Conservation (phyloP, 1,284 basidiomycete species). For the Cryptococcus sp. region DNA sequence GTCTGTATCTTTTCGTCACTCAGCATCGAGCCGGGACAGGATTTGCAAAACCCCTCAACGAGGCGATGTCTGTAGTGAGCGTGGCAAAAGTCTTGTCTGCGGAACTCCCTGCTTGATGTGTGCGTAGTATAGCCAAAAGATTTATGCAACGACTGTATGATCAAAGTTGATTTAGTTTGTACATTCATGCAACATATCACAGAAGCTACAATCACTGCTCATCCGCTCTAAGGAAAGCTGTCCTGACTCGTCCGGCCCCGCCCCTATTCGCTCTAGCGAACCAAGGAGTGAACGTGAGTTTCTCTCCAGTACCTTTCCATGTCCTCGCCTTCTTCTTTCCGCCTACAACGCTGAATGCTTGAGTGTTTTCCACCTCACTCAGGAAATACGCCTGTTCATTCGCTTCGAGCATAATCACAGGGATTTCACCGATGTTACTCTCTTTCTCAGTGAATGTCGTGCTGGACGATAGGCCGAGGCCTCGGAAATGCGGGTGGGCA, state of each 20-base stretch:
- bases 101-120: not conserved
- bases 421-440: slow-evolving; percentile 29
- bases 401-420: slow-evolving; percentile 19
- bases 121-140: not conserved
- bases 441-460: slow-evolving; percentile 21
- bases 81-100: not conserved
- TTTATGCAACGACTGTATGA: not conserved
- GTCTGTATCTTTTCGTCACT: slow-evolving; percentile 14
- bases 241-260: slow-evolving; percentile 31
- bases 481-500: slow-evolving; percentile 30
- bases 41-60: slow-evolving; percentile 4
- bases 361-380: slow-evolving; percentile 3
- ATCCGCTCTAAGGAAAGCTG: slow-evolving; percentile 26
- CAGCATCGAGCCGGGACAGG: slow-evolving; percentile 15
- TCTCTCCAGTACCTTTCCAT: slow-evolving; percentile 21
- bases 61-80: slow-evolving; percentile 7
- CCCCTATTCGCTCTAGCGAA: slow-evolving; percentile 42
- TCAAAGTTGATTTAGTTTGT: too few relatives aligned
- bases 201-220: slow-evolving; percentile 1
- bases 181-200: not conserved
- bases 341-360: slow-evolving; percentile 15
- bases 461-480: slow-evolving; percentile 22
- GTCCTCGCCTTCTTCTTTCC: slow-evolving; percentile 9
- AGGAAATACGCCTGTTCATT: slow-evolving; percentile 8
- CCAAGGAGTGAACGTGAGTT: slow-evolving; percentile 34